These are phyloP conservation scores for Claviceps sp. DNA, from an alignment of 2,329 filamentous ascomycete genomes.

Conservation along the genomic window DNA sequence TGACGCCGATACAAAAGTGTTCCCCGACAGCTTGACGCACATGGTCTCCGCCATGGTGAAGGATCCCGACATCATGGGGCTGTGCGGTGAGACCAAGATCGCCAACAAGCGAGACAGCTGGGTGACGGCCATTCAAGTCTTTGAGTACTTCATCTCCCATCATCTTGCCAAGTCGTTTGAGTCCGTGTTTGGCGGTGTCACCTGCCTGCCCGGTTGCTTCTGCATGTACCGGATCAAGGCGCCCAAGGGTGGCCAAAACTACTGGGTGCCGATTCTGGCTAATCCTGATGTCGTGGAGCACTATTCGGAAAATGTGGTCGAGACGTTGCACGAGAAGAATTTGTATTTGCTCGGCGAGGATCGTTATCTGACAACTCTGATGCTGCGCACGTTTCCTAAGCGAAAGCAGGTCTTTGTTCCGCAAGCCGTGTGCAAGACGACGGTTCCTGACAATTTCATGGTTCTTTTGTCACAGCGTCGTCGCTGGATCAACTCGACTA, in stretches of 20 bases:
- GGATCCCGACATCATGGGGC: constrained; percentile 96
- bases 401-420: constrained; percentile 97
- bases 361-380: constrained; percentile 89
- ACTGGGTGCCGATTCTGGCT: constrained; percentile 96
- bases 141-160: constrained; percentile 99
- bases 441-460: constrained; percentile 82
- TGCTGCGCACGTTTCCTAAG: constrained; percentile 98
- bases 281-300: constrained; percentile 98
- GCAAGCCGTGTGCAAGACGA: constrained; percentile 97
- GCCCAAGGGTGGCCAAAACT: constrained; percentile 95
- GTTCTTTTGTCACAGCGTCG: constrained; percentile 88
- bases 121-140: constrained; percentile 97
- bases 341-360: constrained; percentile 83
- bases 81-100: constrained; percentile 98
- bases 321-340: constrained; percentile 97
- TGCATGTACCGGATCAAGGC: constrained; percentile 99
- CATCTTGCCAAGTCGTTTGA: constrained; percentile 96
- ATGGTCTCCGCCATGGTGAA: constrained; percentile 99
- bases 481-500: constrained; percentile 98
- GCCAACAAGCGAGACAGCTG: constrained; percentile 92
- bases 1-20: constrained; percentile 97
- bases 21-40: constrained; percentile 94
- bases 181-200: constrained; percentile 96
- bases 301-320: constrained; percentile 97
- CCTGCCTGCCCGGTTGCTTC: constrained; percentile 96